These are phyloP conservation scores for Eucalyptus camaldulensis DNA, from an alignment of 345 rosid species.

Conservation along the genomic window DNA sequence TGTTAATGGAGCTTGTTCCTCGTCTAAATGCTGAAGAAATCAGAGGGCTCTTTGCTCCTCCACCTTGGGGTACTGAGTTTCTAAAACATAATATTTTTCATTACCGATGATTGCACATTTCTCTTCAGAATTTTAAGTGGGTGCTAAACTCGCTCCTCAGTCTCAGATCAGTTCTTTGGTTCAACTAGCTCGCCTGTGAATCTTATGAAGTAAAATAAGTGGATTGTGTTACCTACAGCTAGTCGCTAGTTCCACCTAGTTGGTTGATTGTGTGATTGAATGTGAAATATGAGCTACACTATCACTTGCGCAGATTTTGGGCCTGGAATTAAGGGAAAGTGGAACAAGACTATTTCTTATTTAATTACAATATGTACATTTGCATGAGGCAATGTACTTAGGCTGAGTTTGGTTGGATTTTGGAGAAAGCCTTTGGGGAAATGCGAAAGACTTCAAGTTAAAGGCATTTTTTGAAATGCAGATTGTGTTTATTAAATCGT, in stretches of 20 bases:
- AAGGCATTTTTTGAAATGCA: too few relatives aligned
- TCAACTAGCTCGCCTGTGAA: neutral
- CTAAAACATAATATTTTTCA: neutral
- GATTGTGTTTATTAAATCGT: too few relatives aligned
- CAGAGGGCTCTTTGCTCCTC: constrained; percentile 95
- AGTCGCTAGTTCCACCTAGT: neutral
- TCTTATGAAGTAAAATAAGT: neutral
- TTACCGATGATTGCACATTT: neutral
- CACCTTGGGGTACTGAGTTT: constrained; percentile 73
- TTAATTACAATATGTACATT: neutral
- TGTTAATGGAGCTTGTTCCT: constrained; percentile 95
- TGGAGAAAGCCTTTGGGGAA: too few relatives aligned
- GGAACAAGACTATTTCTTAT: neutral
- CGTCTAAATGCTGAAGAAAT: constrained; percentile 78
- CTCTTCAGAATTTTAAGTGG: neutral
- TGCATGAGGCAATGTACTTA: neutral
- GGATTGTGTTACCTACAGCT: neutral
- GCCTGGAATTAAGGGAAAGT: neutral
- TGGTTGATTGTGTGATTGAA: neutral
- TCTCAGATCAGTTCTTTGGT: neutral
- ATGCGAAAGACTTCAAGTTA: too few relatives aligned
- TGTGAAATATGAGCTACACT: neutral
- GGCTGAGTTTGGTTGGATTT: too few relatives aligned
- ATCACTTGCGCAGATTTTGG: neutral
- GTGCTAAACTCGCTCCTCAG: neutral